Conservation (phyloP, 2,329 filamentous ascomycete species). For the Thelonectria blattea region DNA sequence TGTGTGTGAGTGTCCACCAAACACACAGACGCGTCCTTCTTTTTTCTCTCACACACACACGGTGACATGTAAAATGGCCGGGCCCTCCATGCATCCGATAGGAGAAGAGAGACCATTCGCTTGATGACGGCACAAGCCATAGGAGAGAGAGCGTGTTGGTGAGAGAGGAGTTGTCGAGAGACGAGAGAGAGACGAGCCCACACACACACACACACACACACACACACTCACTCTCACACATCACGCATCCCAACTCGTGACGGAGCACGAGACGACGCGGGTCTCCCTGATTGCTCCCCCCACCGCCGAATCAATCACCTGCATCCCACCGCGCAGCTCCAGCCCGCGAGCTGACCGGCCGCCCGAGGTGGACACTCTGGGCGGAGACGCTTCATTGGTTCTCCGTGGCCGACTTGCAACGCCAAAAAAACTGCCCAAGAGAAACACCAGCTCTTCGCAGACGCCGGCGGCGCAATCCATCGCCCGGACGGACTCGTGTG, state of each 20-base stretch:
- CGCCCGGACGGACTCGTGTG: neutral
- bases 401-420: slow-evolving; percentile 1
- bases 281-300: slow-evolving; percentile 3
- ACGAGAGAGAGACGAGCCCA: slow-evolving; percentile 6
- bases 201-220: neutral
- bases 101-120: neutral
- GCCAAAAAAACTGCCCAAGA: neutral
- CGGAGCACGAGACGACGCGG: slow-evolving; percentile 31
- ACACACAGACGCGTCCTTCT: slow-evolving; percentile 15
- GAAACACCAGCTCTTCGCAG: neutral
- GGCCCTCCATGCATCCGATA: neutral
- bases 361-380: slow-evolving; percentile 16
- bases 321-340: slow-evolving; percentile 29
- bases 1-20: slow-evolving; percentile 7
- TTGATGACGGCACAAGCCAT: neutral
- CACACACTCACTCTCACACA: no score
- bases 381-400: slow-evolving; percentile 18
- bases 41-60: neutral
- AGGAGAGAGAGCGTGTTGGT: neutral
- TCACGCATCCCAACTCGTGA: slow-evolving; percentile 26
- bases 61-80: neutral
- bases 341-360: slow-evolving; percentile 25
- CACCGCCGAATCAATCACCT: slow-evolving; percentile 34
- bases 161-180: neutral
- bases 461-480: neutral